Conservation (phyloP, 768 basidiomycete species). For the Lactarius sp. region DNA sequence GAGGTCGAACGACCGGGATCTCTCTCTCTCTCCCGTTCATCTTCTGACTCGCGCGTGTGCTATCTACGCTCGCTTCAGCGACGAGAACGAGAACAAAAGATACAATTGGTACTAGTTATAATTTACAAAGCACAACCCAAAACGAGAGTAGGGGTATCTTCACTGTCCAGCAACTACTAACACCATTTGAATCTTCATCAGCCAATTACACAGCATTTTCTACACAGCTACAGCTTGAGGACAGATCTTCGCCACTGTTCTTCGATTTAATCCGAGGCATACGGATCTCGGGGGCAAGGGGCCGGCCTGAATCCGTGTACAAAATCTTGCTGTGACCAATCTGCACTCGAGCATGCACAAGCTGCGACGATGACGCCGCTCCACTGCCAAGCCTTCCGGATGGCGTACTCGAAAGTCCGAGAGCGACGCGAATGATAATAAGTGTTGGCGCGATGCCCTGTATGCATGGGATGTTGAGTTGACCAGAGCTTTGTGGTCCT, state of each 20-base stretch:
- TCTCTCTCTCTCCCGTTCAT: too few relatives aligned
- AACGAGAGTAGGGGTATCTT: background rate
- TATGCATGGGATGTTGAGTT: background rate
- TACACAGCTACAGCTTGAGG: background rate
- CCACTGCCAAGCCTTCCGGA: background rate
- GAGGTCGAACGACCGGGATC: too few relatives aligned
- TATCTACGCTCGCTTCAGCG: too few relatives aligned
- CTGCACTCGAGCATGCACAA: background rate
- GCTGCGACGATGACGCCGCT: background rate
- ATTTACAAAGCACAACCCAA: background rate
- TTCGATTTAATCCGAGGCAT: background rate
- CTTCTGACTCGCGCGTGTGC: too few relatives aligned
- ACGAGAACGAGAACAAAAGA: background rate
- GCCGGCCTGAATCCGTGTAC: slow-evolving; percentile 2
- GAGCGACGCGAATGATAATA: slow-evolving; percentile 17
- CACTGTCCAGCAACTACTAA: background rate
- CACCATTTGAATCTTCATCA: background rate
- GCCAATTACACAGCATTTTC: background rate
- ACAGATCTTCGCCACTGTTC: background rate
- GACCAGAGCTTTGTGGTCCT: background rate
- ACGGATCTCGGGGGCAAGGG: too few relatives aligned
- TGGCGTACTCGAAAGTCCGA: background rate
- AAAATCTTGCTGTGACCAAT: background rate
- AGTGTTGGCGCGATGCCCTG: slow-evolving; percentile 18
- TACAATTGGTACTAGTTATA: background rate